A percentile compares a stretch with the other conserved stretches of the same genome.
Conservation (phyloP, 257 asterid genomes). For the Plantago major region DNA sequence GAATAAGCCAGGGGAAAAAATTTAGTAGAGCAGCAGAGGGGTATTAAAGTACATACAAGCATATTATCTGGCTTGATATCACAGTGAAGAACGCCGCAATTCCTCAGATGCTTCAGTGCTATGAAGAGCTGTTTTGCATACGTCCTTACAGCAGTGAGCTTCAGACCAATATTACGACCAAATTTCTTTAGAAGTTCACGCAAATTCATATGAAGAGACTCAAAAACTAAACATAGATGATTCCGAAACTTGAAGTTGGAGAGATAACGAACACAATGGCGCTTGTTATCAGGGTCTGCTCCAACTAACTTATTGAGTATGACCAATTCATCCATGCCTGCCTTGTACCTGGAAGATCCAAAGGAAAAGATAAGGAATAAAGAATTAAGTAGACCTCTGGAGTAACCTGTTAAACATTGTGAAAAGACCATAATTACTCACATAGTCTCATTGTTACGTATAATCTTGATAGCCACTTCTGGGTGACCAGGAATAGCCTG, state of each 20-base stretch:
- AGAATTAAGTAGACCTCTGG: background rate
- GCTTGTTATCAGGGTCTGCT: constrained; percentile 92
- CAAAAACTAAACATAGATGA: constrained; percentile 99
- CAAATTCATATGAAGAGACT: constrained; percentile 99
- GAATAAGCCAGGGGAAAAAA: background rate
- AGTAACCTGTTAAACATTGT: constrained; percentile 1
- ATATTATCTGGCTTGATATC: constrained; percentile 99
- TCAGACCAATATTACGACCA: constrained; percentile 99
- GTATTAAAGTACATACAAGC: constrained; percentile 64
- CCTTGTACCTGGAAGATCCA: constrained; percentile 64
- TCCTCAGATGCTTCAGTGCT: constrained; percentile 83
- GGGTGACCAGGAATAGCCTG: constrained; percentile 67
- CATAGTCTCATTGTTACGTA: constrained; percentile 94
- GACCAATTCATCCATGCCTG: constrained; percentile 94
- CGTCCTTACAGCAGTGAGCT: constrained; percentile 95
- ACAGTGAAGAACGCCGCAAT: constrained; percentile 97
- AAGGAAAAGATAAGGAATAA: background rate
- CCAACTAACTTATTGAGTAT: constrained; percentile 88
- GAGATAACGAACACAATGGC: constrained; percentile 91
- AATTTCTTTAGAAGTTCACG: constrained; percentile 98
- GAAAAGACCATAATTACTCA: constrained; percentile 28
- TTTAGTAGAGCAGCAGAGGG: constrained; percentile 9
- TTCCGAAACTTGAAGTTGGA: constrained; percentile 95
- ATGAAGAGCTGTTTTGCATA: constrained; percentile 97
- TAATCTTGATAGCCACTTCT: constrained; percentile 91